These are phyloP conservation scores for Paratinospora sagittata DNA, from an alignment of 164 flowering plant species.

Conservation along the genomic window DNA sequence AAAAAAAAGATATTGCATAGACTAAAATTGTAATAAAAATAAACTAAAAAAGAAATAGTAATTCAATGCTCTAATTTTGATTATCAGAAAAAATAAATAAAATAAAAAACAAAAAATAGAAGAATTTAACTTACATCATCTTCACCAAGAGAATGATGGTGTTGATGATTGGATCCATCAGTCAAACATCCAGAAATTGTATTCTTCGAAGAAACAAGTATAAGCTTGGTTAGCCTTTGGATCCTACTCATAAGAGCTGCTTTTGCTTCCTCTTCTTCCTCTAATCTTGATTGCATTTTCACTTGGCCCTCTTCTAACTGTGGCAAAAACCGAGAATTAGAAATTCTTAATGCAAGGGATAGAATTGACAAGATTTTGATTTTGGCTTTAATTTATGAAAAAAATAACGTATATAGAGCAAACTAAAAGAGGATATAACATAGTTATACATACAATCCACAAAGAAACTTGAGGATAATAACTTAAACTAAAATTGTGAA, in stretches of 20 bases:
- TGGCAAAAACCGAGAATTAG: constrained; percentile 11
- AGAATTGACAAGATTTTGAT: background rate
- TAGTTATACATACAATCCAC: background rate
- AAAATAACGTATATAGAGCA: constrained; percentile 3
- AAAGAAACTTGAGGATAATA: background rate
- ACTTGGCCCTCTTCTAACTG: constrained; percentile 98
- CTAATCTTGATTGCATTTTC: constrained; percentile 95
- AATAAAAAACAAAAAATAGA: background rate
- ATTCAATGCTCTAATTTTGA: too few relatives aligned
- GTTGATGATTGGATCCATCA: constrained; percentile 62
- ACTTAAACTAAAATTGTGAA: background rate
- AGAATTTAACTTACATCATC: constrained; percentile 57
- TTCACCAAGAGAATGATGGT: constrained; percentile 53
- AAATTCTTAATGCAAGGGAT: background rate
- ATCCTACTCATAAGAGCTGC: constrained; percentile 99
- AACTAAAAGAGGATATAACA: background rate
- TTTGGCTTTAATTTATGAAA: background rate
- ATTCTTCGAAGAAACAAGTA: constrained; percentile 92
- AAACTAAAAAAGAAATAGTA: background rate
- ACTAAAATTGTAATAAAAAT: background rate
- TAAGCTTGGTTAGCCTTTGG: constrained; percentile 91
- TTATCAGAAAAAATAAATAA: background rate
- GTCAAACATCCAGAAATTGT: constrained; percentile 60
- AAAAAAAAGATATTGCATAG: too few relatives aligned
- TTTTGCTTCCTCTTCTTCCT: constrained; percentile 99